A percentile compares a stretch with the other conserved stretches of the same genome.
phyloP scores from a whole-genome alignment of 2,329 filamentous ascomycete genomes.

The Pseudogymnoascus pannorum region DNA sequence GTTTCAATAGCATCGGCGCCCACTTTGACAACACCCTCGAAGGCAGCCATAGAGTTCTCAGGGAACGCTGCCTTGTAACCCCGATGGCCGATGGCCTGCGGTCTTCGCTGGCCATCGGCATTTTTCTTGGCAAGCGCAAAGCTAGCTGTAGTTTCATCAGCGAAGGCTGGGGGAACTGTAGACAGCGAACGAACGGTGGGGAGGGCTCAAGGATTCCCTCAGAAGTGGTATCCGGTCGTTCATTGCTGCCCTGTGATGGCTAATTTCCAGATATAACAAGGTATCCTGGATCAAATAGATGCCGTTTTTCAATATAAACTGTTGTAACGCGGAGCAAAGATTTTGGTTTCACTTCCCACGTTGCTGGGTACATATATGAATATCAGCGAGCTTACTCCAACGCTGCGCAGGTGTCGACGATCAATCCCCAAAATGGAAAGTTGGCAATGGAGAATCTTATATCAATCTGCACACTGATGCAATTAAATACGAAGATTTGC shows the following conservation, averaged over 20 bases:
- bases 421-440: background rate
- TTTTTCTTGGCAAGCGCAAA: conserved; percentile 21
- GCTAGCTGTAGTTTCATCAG: conserved; percentile 18
- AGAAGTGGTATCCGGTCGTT: background rate
- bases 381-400: background rate
- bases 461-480: background rate
- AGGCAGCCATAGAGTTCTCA: conserved; percentile 80
- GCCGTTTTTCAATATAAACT: background rate
- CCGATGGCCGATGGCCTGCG: conserved; percentile 70
- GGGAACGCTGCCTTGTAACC: conserved; percentile 72
- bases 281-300: too few species aligned
- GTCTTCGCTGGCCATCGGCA: conserved; percentile 34
- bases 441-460: background rate
- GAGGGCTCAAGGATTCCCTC: background rate
- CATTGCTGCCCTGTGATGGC: background rate
- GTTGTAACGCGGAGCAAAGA: background rate
- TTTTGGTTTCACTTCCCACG: background rate
- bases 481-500: background rate
- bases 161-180: background rate
- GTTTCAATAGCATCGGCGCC: conserved; percentile 82
- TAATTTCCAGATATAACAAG: background rate
- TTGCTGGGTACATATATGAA: background rate
- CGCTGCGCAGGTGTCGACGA: background rate
- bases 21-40: conserved; percentile 62
- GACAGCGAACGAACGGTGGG: background rate